Base-by-base conservation (phyloP, 805 yeast species). In the Metschnikowia anglica region DNA sequence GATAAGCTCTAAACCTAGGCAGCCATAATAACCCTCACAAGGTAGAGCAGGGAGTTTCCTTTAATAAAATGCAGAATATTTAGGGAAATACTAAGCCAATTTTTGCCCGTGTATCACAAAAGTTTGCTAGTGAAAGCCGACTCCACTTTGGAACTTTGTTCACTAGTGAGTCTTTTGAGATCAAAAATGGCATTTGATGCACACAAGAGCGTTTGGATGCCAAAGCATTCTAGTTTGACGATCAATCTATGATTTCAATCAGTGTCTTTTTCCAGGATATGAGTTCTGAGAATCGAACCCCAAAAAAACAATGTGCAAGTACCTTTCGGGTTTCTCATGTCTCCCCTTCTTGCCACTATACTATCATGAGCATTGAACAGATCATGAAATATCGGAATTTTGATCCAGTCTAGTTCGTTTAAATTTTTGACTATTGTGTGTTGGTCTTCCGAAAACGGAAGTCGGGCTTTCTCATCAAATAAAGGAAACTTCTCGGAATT, bases 281-380 rank as follows among this genome's bases (percentile, higher is more conserved):
- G 66, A 34, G 54, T 58, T 35, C 72, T 51, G 35, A 70, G 57
- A 12, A 69, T 56, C 2, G 73, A 66, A 9, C 58, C 70, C 78
- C 81, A 81, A 31, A 81, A 62, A 15, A 70, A 73, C 26, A 80
- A 58, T 0, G 76, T 65, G 2, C 82, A 74, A 1, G 79, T 64
- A 0, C 85, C 85, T 17, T 72, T 68, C 0, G 80, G 72, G 37
- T 75, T 72, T 17, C 68, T 68, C 25, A 63, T 59, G 2, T 79
- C 65, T 0, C 89, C 89, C 43, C 81, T 72, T 49, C 98, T 73
- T 13, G 91, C 88, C 13, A 88, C 85, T 40, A 91, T 86, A 3
- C 85, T 86, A 46, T 85, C 96, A 58, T 90, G 98, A 0, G 97
- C 81, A 60, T 89, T 88, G 56, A 84, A 69, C 13, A 83, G 74